phyloP scores from a whole-genome alignment of 108 stramenopile genomes.

The Bacterosira constricta region DNA sequence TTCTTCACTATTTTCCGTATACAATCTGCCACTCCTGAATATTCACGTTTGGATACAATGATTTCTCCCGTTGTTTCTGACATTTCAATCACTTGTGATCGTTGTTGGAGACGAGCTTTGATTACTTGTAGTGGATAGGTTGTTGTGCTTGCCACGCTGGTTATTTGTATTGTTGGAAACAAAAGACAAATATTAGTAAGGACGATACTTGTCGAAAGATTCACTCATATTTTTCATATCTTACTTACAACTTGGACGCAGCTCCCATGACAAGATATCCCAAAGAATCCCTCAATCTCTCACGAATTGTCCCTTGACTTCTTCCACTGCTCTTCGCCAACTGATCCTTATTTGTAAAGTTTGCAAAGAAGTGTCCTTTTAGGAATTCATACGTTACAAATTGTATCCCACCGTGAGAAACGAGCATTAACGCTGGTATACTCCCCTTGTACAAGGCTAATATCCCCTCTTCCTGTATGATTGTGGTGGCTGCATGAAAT shows the following conservation, averaged over 20 bases:
- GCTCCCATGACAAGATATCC: slow-evolving; percentile 90
- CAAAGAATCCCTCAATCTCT: slow-evolving; percentile 66
- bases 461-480: slow-evolving; percentile 91
- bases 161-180: background rate
- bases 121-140: slow-evolving; percentile 96
- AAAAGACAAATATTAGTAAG: too few species aligned
- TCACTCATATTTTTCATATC: background rate
- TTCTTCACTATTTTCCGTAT: slow-evolving; percentile 60
- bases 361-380: slow-evolving; percentile 70
- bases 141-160: slow-evolving; percentile 75
- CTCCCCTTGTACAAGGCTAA: slow-evolving; percentile 94
- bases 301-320: slow-evolving; percentile 26
- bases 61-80: slow-evolving; percentile 69
- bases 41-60: slow-evolving; percentile 68
- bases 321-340: slow-evolving; percentile 38
- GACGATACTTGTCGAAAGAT: background rate
- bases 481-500: slow-evolving; percentile 75
- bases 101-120: slow-evolving; percentile 96
- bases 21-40: slow-evolving; percentile 68
- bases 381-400: slow-evolving; percentile 96
- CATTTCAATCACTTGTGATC: slow-evolving; percentile 72
- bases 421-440: slow-evolving; percentile 91
- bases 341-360: slow-evolving; percentile 36
- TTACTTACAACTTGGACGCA: slow-evolving; percentile 78
- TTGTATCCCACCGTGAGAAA: slow-evolving; percentile 97